Conservation (phyloP, 768 basidiomycete genomes). For the Dentipellis sp. region DNA sequence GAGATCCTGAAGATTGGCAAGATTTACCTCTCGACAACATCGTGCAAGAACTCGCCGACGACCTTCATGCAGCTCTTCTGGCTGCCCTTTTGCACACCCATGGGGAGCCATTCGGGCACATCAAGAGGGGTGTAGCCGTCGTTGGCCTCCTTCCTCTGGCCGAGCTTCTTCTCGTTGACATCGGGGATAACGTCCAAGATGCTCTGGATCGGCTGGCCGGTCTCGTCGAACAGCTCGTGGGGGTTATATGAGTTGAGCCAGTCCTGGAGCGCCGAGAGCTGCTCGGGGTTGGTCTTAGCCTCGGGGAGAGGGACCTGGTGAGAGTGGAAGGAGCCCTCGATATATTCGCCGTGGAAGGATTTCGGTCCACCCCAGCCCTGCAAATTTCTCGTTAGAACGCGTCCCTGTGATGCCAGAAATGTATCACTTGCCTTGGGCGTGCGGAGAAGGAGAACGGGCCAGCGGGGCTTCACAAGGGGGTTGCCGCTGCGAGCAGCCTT, state of each 20-base stretch:
- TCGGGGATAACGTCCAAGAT: constrained; percentile 54
- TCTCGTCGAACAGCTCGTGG: constrained; percentile 50
- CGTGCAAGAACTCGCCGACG: constrained; percentile 46
- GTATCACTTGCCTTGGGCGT: constrained; percentile 61
- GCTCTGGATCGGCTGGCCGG: constrained; percentile 44
- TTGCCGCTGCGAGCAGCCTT: constrained; percentile 65
- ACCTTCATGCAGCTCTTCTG: constrained; percentile 75
- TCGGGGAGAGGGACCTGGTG: constrained; percentile 85
- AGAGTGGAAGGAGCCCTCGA: constrained; percentile 76
- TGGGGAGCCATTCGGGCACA: constrained; percentile 56
- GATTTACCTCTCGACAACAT: constrained; percentile 45
- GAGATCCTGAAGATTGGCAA: neutral
- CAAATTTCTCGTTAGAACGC: neutral
- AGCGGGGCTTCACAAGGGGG: constrained; percentile 80
- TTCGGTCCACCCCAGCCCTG: constrained; percentile 64
- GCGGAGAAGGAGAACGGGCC: constrained; percentile 81
- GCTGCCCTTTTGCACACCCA: constrained; percentile 40
- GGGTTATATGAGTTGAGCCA: constrained; percentile 75
- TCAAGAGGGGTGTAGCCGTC: constrained; percentile 49
- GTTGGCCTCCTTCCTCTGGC: constrained; percentile 62
- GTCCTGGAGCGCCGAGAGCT: constrained; percentile 51
- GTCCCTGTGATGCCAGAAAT: neutral
- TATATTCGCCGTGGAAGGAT: constrained; percentile 51
- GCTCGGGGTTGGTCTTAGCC: constrained; percentile 52
- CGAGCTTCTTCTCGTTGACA: constrained; percentile 49